phyloP scores from a whole-genome alignment of 257 asterid species.

The Linderniella brevidens region DNA sequence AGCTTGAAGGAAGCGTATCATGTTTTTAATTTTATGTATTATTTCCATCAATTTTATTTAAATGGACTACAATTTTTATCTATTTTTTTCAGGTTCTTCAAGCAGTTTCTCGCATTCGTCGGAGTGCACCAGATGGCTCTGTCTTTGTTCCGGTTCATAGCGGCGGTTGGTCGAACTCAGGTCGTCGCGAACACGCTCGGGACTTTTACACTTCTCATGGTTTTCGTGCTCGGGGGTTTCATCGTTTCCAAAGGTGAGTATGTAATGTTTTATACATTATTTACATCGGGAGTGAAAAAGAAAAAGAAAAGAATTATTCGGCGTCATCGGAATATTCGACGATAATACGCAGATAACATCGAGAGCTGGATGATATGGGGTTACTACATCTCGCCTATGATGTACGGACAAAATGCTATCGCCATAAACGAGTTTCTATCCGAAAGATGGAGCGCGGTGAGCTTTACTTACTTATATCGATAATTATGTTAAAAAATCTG shows the following conservation, averaged over 20 bases:
- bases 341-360: slow-evolving; percentile 29
- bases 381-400: slow-evolving; percentile 53
- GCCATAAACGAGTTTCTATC: slow-evolving; percentile 52
- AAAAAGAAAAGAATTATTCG: background rate
- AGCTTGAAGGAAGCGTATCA: too few species aligned
- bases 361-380: slow-evolving; percentile 77
- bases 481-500: background rate
- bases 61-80: background rate
- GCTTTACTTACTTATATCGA: slow-evolving; percentile 3
- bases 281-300: too few species aligned
- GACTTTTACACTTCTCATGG: slow-evolving; percentile 42
- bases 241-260: slow-evolving; percentile 48
- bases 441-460: slow-evolving; percentile 29
- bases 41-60: too few species aligned
- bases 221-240: slow-evolving; percentile 62
- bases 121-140: slow-evolving; percentile 64
- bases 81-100: slow-evolving; percentile 26
- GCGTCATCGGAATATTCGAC: background rate
- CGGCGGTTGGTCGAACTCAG: slow-evolving; percentile 58
- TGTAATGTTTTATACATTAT: background rate
- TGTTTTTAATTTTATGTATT: too few species aligned
- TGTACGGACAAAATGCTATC: slow-evolving; percentile 51
- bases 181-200: slow-evolving; percentile 62
- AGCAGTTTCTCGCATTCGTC: slow-evolving; percentile 44
- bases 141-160: slow-evolving; percentile 54